Percentiles rank a stretch among this genome's conserved stretches.
phyloP scores from a whole-genome alignment of 78 protist species.

The Dictyostelium citrinum region DNA sequence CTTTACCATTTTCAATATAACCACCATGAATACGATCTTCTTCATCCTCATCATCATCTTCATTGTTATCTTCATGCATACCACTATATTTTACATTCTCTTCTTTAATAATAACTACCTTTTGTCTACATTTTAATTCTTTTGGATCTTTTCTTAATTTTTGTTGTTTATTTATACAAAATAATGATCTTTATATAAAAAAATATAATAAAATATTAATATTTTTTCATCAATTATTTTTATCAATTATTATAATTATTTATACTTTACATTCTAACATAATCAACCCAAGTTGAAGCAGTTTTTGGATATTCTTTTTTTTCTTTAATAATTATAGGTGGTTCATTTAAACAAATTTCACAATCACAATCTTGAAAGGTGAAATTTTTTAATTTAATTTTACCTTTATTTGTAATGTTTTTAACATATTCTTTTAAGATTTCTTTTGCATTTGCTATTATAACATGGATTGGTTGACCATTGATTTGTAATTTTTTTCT shows the following conservation, averaged over 20 bases:
- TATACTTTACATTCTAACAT: not conserved
- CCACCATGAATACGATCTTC: not conserved
- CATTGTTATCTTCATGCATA: too few relatives aligned
- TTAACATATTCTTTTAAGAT: not conserved
- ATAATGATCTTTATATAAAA: too few relatives aligned
- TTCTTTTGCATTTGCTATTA: not conserved
- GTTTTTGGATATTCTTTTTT: not conserved
- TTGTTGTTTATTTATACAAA: not conserved
- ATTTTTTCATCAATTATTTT: too few relatives aligned
- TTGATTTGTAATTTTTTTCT: not conserved
- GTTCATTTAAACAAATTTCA: not conserved
- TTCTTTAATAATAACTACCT: not conserved
- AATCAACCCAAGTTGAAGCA: not conserved
- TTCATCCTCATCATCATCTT: not conserved
- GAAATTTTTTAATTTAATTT: not conserved
- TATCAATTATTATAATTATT: too few relatives aligned
- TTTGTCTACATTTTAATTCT: not conserved
- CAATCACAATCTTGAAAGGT: not conserved
- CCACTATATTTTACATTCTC: not conserved
- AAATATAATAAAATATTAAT: too few relatives aligned
- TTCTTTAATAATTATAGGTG: not conserved
- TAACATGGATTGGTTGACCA: not conserved
- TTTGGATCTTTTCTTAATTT: not conserved
- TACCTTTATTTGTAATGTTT: not conserved
- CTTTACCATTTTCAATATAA: not conserved